Evolutionary conservation across 495 filamentous ascomycete species (phyloP).

Genomic region (Bombardia bombarda): DNA sequence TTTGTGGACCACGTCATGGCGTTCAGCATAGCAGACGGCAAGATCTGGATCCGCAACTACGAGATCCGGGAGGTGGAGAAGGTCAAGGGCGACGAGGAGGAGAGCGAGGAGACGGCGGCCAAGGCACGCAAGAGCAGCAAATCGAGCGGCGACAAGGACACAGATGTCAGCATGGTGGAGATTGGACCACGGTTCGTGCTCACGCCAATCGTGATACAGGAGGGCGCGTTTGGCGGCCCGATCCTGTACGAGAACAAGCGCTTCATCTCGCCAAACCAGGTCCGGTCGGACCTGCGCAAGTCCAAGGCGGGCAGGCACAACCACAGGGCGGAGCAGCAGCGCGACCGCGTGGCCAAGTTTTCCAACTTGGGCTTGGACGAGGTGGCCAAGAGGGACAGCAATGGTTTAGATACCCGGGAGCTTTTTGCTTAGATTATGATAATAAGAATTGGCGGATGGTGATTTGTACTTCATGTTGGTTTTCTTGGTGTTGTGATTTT

Average conservation of each 20-base stretch:
- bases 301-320: constrained; percentile 70
- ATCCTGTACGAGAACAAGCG: constrained; percentile 99
- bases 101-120: constrained; percentile 15
- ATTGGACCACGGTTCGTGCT: constrained; percentile 93
- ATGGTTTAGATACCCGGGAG: constrained; percentile 70
- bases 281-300: constrained; percentile 69
- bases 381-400: constrained; percentile 49
- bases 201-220: constrained; percentile 92
- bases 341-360: constrained; percentile 66
- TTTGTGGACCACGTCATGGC: constrained; percentile 93
- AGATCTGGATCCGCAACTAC: constrained; percentile 94
- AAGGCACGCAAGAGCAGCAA: constrained; percentile 25
- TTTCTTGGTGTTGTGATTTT: no score
- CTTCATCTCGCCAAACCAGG: constrained; percentile 93
- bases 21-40: constrained; percentile 87
- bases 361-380: constrained; percentile 65
- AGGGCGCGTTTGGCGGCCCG: constrained; percentile 90
- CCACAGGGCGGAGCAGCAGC: constrained; percentile 58
- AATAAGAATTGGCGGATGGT: constrained; percentile 3
- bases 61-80: constrained; percentile 80
- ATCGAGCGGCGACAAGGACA: constrained; percentile 43
- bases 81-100: constrained; percentile 35
- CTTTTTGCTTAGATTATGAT: constrained; percentile 60
- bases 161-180: constrained; percentile 78
- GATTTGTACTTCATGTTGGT: no score